Conservation (phyloP, 1,139 yeast genomes). For the Ashbya aceris region DNA sequence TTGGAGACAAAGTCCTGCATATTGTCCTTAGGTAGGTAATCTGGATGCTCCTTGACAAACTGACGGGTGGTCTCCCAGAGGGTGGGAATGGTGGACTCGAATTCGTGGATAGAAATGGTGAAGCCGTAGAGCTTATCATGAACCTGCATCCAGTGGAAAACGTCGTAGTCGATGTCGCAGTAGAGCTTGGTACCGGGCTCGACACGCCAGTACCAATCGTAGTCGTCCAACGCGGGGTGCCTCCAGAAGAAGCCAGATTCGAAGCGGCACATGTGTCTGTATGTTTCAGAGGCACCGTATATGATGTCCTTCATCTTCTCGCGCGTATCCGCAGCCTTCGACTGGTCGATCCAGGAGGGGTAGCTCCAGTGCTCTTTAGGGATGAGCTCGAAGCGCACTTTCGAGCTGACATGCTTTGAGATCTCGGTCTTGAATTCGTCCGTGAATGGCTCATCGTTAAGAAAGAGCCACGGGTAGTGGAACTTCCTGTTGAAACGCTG, state of each 20-base stretch:
- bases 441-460: slow-evolving; percentile 47
- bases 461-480: slow-evolving; percentile 67
- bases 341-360: slow-evolving; percentile 53
- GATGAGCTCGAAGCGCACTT: slow-evolving; percentile 52
- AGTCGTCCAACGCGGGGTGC: slow-evolving; percentile 61
- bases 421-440: slow-evolving; percentile 38
- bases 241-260: slow-evolving; percentile 88
- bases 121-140: slow-evolving; percentile 66
- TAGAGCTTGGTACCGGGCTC: slow-evolving; percentile 73
- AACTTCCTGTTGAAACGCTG: slow-evolving; percentile 57
- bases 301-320: slow-evolving; percentile 45
- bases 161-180: slow-evolving; percentile 76
- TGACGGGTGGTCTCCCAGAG: slow-evolving; percentile 71
- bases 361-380: slow-evolving; percentile 46
- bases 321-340: slow-evolving; percentile 46
- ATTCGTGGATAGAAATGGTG: slow-evolving; percentile 79
- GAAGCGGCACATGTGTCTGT: slow-evolving; percentile 86
- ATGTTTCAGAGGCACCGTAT: slow-evolving; percentile 56
- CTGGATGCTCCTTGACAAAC: slow-evolving; percentile 56
- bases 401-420: slow-evolving; percentile 45
- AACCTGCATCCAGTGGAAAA: slow-evolving; percentile 75
- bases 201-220: slow-evolving; percentile 91
- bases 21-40: slow-evolving; percentile 55
- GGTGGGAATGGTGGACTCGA: slow-evolving; percentile 65
- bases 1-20: slow-evolving; percentile 62